Conservation (phyloP, 805 yeast genomes). For the Candida vaughaniae region DNA sequence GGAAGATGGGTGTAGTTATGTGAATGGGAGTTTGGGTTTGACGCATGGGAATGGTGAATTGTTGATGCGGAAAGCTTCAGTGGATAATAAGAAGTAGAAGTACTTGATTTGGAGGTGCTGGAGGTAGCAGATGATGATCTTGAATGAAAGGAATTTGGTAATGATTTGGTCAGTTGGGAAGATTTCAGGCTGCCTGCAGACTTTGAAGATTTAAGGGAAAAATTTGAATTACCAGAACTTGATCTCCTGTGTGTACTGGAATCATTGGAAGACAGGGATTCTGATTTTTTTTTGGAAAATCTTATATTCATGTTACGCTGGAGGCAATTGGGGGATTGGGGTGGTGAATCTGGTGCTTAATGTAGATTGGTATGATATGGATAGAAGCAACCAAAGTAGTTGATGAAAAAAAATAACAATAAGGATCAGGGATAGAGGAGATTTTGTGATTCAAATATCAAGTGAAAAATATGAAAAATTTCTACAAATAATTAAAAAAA, state of each 20-base stretch:
- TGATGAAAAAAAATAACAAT: not conserved
- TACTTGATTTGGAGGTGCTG: conserved; percentile 10
- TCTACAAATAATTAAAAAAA: not conserved
- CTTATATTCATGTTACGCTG: conserved; percentile 4
- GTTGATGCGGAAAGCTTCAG: not conserved
- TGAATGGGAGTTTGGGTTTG: not conserved
- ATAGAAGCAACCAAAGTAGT: too few species aligned
- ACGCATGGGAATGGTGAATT: too few species aligned
- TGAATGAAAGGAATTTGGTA: conserved; percentile 9
- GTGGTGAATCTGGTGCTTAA: too few species aligned
- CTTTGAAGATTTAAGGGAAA: conserved; percentile 8
- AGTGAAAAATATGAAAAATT: conserved; percentile 11
- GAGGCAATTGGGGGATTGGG: too few species aligned
- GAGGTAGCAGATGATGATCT: conserved; percentile 14
- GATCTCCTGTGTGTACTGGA: conserved; percentile 9
- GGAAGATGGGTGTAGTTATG: conserved; percentile 3
- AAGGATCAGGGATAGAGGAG: not conserved
- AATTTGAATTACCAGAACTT: conserved; percentile 8
- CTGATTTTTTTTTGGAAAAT: conserved; percentile 7
- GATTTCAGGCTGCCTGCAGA: conserved; percentile 6
- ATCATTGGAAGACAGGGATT: not conserved
- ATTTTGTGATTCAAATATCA: not conserved
- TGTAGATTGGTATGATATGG: too few species aligned
- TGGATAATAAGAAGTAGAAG: conserved; percentile 1
- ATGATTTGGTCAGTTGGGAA: conserved; percentile 2